Evolutionary conservation across 2,329 filamentous ascomycete genomes (phyloP), one percentile per base, ranked within the genome.

Genomic region (Keithomyces neogunnii): DNA sequence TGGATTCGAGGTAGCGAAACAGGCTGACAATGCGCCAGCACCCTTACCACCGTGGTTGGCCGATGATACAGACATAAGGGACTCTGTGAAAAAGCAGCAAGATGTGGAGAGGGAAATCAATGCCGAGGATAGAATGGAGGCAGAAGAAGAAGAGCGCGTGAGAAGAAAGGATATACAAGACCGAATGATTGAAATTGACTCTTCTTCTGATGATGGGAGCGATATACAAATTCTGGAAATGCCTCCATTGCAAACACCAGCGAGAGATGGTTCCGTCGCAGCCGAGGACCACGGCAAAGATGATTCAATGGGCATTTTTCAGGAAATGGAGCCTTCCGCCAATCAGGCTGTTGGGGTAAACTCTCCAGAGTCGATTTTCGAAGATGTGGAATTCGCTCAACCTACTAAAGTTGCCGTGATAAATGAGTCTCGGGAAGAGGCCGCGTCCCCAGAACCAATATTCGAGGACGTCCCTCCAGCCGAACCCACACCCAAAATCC

Each of bases 21-120:
- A 66, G 8, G 61, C 65, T 59, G 62, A 74, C 55, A 65, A 75
- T 64, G 67, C 64, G 3, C 72, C 78, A 1, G 74, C 72, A n/a
- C 84, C 85, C 0, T 63, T 92, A 6, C 88, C 88, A 1, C 88
- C 88, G 1, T 93, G 88, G 88, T 78, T 93, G 61, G 69, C 72
- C 2, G 78, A 82, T 55, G 69, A 82, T 5, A 75, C 76, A 2
- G 86, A 90, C 52, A 82, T 91, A 33, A 75, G 85, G 54, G 77
- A 84, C 47, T 76, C 77, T 30, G 67, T 83, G 54, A 80, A 77
- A 58, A 77, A 80, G 51, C 79, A 82, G 67, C 77, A 69, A 56
- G 78, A 70, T 59, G 73, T 66, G 46, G 80, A 85, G 47, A 68
- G 70, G 26, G 76, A 81, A 51, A 81, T 86, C 51, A 82, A 85